Evolutionary conservation across 1,139 yeast genomes (phyloP).

Genomic region (Saccharomyces pastorianus): DNA sequence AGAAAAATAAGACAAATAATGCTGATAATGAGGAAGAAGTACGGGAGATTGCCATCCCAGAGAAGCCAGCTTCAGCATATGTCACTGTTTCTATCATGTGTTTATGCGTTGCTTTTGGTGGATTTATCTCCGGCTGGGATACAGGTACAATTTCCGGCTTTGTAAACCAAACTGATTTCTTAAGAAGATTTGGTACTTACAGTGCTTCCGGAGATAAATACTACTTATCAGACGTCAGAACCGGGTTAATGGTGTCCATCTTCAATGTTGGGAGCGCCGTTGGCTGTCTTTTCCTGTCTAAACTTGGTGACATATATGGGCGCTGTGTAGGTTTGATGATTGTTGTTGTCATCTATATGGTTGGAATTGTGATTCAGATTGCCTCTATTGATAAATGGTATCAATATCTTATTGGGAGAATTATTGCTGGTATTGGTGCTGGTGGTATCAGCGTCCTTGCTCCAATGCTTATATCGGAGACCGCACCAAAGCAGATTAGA

Average conservation of each 20-base stretch:
- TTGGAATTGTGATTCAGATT: not conserved
- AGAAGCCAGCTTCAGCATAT: constrained; percentile 19
- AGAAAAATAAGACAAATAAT: not conserved
- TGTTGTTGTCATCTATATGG: not conserved
- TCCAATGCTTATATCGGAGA: constrained; percentile 58
- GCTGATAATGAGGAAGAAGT: not conserved
- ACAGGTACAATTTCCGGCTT: constrained; percentile 77
- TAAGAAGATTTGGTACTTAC: constrained; percentile 40
- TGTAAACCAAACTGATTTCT: constrained; percentile 60
- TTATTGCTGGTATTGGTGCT: constrained; percentile 55
- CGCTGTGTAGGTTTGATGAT: constrained; percentile 31
- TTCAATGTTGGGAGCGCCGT: constrained; percentile 63
- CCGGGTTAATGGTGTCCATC: constrained; percentile 55
- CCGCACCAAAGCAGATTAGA: constrained; percentile 58
- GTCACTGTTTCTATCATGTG: constrained; percentile 35
- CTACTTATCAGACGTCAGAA: constrained; percentile 45
- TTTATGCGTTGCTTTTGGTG: constrained; percentile 56
- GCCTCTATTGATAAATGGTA: not conserved
- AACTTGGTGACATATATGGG: constrained; percentile 50
- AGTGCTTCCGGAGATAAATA: constrained; percentile 31
- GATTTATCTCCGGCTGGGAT: constrained; percentile 67
- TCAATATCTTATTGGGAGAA: not conserved
- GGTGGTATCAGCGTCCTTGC: constrained; percentile 54
- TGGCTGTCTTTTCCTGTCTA: constrained; percentile 51
- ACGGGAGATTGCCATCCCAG: constrained; percentile 10